These are phyloP conservation scores for Breviolum minutum DNA, from an alignment of 73 alveolate genomes.

Conservation along the genomic window DNA sequence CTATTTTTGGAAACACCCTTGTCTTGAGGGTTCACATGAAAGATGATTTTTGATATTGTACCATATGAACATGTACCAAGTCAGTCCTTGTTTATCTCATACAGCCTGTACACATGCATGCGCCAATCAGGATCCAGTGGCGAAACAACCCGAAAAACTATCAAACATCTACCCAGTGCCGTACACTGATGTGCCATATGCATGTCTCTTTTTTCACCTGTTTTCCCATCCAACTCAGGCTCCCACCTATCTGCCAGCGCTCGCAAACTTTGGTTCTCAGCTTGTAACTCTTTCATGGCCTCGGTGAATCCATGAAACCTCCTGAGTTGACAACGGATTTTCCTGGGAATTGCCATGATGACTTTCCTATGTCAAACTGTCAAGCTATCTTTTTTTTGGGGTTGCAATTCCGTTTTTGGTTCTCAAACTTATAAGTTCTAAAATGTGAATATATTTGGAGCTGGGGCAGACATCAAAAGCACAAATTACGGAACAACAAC, in stretches of 20 bases:
- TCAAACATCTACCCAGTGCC: too few relatives aligned
- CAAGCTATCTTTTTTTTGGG: too few relatives aligned
- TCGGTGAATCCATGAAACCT: neutral
- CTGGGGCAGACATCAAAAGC: neutral
- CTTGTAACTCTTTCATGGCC: constrained; percentile 25
- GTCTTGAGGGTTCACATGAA: too few relatives aligned
- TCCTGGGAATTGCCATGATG: neutral
- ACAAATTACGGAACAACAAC: neutral
- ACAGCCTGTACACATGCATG: too few relatives aligned
- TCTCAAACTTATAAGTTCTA: neutral
- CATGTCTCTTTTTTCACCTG: too few relatives aligned
- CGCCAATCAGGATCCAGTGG: too few relatives aligned
- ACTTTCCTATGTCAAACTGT: neutral
- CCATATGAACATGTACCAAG: too few relatives aligned
- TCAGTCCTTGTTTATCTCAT: too few relatives aligned
- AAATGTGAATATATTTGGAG: neutral
- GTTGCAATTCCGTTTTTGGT: neutral
- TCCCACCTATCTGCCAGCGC: constrained; percentile 19
- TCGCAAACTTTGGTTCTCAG: constrained; percentile 13
- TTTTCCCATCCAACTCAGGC: neutral
- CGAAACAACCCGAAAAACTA: too few relatives aligned
- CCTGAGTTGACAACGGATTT: neutral
- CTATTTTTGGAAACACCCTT: too few relatives aligned
- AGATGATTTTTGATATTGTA: too few relatives aligned
- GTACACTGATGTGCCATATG: too few relatives aligned